phyloP scores from a whole-genome alignment of 768 basidiomycete species.

The Boletus rufocinnamomeus region DNA sequence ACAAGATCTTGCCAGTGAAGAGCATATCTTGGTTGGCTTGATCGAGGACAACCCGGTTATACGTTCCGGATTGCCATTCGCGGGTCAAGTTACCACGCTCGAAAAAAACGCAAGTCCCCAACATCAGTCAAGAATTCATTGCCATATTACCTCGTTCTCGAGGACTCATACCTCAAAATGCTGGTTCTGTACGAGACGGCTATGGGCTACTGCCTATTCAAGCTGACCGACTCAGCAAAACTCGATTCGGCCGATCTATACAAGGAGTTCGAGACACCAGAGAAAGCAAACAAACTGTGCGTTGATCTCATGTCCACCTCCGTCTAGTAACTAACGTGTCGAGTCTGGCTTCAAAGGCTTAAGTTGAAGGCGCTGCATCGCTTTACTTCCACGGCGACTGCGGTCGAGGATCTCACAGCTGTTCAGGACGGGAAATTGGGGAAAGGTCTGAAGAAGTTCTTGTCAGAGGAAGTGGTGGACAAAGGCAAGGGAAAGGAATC shows the following conservation, averaged over 20 bases:
- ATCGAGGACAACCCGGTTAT: neutral
- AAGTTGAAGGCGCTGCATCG: slow-evolving; percentile 95
- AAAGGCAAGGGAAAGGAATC: slow-evolving; percentile 91
- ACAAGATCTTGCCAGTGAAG: neutral
- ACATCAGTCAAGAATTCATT: neutral
- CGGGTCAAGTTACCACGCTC: slow-evolving; percentile 34
- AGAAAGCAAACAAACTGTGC: slow-evolving; percentile 89
- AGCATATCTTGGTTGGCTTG: neutral
- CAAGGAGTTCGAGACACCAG: slow-evolving; percentile 92
- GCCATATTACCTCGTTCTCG: slow-evolving; percentile 1
- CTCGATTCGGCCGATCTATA: slow-evolving; percentile 82
- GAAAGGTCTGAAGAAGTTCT: slow-evolving; percentile 90
- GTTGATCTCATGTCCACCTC: slow-evolving; percentile 35
- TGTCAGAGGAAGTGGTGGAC: slow-evolving; percentile 80
- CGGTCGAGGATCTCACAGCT: slow-evolving; percentile 95
- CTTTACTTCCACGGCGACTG: slow-evolving; percentile 93
- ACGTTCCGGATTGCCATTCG: slow-evolving; percentile 22
- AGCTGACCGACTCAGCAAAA: slow-evolving; percentile 87
- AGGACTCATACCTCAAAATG: slow-evolving; percentile 50
- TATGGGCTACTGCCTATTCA: slow-evolving; percentile 97
- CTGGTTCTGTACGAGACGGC: slow-evolving; percentile 96
- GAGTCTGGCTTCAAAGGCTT: slow-evolving; percentile 53
- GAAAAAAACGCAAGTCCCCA: slow-evolving; percentile 27
- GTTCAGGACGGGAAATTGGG: slow-evolving; percentile 91
- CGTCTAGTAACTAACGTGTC: slow-evolving; percentile 12